phyloP scores from a whole-genome alignment of 306 rosid species.

The Cicer arietinum region DNA sequence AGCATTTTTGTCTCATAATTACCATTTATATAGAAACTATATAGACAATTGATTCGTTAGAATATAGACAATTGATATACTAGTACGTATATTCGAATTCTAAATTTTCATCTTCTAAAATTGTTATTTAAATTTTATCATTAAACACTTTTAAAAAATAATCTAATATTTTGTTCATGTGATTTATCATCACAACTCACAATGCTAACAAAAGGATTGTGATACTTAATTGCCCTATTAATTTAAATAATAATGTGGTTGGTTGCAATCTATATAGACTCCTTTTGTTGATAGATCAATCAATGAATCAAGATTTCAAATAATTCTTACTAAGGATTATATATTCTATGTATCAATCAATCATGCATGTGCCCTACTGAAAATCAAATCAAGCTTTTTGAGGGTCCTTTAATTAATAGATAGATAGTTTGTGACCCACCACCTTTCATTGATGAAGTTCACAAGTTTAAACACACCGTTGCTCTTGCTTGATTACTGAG shows the following conservation, averaged over 20 bases:
- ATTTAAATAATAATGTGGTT: conserved; percentile 4
- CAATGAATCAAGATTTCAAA: conserved; percentile 17
- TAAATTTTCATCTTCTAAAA: too few relatives aligned
- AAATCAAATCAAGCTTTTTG: conserved; percentile 49
- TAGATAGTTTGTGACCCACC: conserved; percentile 53
- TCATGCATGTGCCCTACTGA: conserved; percentile 39
- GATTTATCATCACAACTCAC: neutral
- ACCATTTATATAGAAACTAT: too few relatives aligned
- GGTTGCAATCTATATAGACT: conserved; percentile 24
- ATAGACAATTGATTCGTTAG: too few relatives aligned
- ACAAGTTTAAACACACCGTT: conserved; percentile 53
- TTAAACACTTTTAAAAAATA: too few relatives aligned
- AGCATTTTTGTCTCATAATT: neutral
- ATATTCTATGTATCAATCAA: conserved; percentile 43
- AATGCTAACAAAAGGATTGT: conserved; percentile 8
- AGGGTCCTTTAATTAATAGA: conserved; percentile 43
- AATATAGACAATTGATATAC: too few relatives aligned
- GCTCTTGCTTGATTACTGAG: conserved; percentile 45
- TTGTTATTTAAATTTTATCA: too few relatives aligned
- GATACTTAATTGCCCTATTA: neutral
- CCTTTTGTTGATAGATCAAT: conserved; percentile 13
- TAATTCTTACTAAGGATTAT: conserved; percentile 28
- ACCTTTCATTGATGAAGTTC: conserved; percentile 57
- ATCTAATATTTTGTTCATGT: neutral
- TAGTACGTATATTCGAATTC: too few relatives aligned